Evolutionary conservation across 2,329 filamentous ascomycete species (phyloP), one percentile per base, ranked within the genome.

Genomic region (Gnomoniopsis smithogilvyi): DNA sequence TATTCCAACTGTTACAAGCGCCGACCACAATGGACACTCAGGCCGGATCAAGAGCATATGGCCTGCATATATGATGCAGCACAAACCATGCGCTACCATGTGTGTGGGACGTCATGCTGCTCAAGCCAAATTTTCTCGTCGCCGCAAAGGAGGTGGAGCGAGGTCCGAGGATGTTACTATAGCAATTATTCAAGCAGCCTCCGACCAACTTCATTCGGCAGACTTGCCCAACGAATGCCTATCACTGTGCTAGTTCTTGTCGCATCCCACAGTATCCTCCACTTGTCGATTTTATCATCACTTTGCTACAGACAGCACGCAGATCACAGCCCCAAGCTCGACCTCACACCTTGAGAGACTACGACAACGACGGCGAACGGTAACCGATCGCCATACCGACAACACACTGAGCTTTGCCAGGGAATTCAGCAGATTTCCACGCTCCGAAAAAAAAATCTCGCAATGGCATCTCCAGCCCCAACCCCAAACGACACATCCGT

Each of bases 151-250:
- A 43, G 51, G 48, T 54, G 57, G 33, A 50, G 49, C 52, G 26
- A 26, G 36, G n/a, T 54, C 45, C 15, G 34, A 34, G 46, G 51
- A 34, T 33, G 12, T 41, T n/a, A n/a, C 3, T 19, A 34, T 50
- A 19, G 30, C 30, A 46, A 15, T 61, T 34, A 30, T 61, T 47
- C 59, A 22, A 52, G 59, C 59, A 61, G 59, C 56, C 59, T 55
- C 59, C 47, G 33, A 24, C 24, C 38, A n/a, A 21, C 22, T 19
- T 38, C 14, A 19, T 14, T 46, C 51, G 26, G 17, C n/a, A 19
- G 17, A 46, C 17, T n/a, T 6, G n/a, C 8, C n/a, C 15, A 46
- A 1, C 43, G 4, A 46, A n/a, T 46, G n/a, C n/a, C n/a, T 11
- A 11, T 46, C 43, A 22, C 6, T 19, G 36, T 41, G 36, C 36